Conservation (phyloP, 257 asterid genomes). For the Linderniella brevidens region DNA sequence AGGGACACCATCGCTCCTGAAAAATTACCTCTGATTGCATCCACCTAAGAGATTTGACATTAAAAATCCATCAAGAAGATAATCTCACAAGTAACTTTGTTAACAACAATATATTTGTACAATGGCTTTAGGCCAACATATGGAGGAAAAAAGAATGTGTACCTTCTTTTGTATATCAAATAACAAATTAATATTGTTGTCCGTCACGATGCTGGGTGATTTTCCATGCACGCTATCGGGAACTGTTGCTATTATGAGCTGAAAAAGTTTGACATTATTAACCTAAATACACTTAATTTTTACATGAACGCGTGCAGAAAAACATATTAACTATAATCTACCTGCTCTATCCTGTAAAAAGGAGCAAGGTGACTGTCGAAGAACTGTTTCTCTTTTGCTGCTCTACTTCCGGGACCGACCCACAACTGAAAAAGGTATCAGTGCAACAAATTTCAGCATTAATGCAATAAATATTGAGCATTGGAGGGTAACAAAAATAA, state of each 20-base stretch:
- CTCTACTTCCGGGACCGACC: constrained; percentile 98
- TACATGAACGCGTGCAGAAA: no score
- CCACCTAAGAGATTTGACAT: constrained; percentile 46
- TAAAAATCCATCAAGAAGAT: not conserved
- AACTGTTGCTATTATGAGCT: constrained; percentile 81
- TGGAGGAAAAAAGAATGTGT: not conserved
- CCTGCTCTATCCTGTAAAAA: constrained; percentile 98
- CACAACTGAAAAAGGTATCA: constrained; percentile 44
- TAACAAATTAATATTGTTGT: constrained; percentile 67
- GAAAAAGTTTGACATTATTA: constrained; percentile 15
- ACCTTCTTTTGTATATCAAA: constrained; percentile 91
- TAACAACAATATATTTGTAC: not conserved
- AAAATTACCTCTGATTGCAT: constrained; percentile 68
- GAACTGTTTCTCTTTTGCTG: constrained; percentile 85
- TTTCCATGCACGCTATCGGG: constrained; percentile 51
- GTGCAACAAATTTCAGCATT: not conserved
- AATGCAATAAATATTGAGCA: not conserved
- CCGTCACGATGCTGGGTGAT: constrained; percentile 74
- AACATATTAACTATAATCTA: constrained; percentile 8
- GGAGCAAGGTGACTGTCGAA: constrained; percentile 93
- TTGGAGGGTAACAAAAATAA: not conserved
- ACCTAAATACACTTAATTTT: not conserved
- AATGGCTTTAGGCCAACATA: not conserved
- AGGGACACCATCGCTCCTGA: constrained; percentile 77
- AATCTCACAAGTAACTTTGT: not conserved